These are phyloP conservation scores for Penicillium crystallinum DNA, from an alignment of 495 filamentous ascomycete species.

Conservation along the genomic window DNA sequence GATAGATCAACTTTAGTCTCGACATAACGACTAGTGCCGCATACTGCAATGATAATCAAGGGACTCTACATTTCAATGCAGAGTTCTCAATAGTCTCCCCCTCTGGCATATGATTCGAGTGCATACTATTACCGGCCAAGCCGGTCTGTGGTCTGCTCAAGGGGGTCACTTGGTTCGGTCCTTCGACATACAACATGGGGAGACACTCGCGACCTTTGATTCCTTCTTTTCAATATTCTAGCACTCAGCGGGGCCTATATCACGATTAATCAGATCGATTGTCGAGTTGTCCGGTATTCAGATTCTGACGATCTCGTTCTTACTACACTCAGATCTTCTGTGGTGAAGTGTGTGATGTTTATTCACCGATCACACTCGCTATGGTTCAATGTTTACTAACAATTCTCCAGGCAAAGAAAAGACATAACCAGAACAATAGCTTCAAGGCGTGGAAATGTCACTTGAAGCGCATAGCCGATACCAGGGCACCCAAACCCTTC, in stretches of 20 bases:
- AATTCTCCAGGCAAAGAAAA: neutral
- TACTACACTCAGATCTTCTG: neutral
- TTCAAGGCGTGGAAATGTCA: neutral
- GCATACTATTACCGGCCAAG: neutral
- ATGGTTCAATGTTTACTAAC: neutral
- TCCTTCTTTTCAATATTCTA: neutral
- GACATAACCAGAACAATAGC: neutral
- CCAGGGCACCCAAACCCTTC: neutral
- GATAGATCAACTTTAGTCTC: neutral
- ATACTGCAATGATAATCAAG: conserved; percentile 3
- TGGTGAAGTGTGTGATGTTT: neutral
- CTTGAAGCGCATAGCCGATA: neutral
- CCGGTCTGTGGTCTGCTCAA: neutral
- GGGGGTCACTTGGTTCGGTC: neutral
- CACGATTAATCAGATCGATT: neutral
- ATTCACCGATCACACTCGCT: neutral
- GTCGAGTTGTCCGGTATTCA: neutral
- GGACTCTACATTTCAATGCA: neutral
- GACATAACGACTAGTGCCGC: neutral
- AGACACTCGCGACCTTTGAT: neutral
- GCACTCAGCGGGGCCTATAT: neutral
- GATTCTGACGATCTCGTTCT: neutral
- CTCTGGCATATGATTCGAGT: conserved; percentile 3
- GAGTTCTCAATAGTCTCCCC: neutral
- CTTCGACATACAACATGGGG: too few relatives aligned